Conservation (phyloP, 176 grass and related monocot species). For the Secale cereale region DNA sequence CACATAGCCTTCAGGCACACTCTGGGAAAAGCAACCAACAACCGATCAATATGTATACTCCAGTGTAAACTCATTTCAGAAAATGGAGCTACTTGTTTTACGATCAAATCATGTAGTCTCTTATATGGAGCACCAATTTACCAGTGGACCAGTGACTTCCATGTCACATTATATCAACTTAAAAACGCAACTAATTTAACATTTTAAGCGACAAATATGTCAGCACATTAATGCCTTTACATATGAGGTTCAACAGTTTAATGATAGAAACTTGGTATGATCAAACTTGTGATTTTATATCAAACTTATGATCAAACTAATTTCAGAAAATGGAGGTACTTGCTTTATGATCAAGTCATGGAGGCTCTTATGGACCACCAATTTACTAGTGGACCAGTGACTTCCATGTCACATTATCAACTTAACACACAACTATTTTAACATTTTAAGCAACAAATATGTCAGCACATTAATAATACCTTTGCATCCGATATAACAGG, state of each 20-base stretch:
- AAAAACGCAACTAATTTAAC: not conserved
- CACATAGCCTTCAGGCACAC: constrained; percentile 70
- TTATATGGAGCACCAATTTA: not conserved
- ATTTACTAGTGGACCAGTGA: not conserved
- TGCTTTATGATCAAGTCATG: not conserved
- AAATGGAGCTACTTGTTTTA: not conserved
- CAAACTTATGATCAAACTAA: no score
- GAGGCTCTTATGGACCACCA: not conserved
- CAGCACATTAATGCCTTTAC: not conserved
- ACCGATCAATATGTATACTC: constrained; percentile 6
- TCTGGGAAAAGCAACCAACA: constrained; percentile 37
- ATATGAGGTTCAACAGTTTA: not conserved
- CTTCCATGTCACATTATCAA: not conserved
- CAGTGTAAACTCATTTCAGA: no score
- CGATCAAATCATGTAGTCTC: not conserved
- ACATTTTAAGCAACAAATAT: not conserved
- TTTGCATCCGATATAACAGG: not conserved
- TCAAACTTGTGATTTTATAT: not conserved
- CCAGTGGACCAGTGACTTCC: not conserved
- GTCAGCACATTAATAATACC: not conserved
- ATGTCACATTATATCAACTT: not conserved
- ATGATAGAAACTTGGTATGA: not conserved
- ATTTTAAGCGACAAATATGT: not conserved
- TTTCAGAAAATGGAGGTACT: not conserved
- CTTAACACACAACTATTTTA: not conserved